A percentile compares a stretch with the other conserved stretches of the same genome.
These are phyloP conservation scores for Eudorina sp. DNA, from an alignment of 139 green algal species.

Conservation along the genomic window DNA sequence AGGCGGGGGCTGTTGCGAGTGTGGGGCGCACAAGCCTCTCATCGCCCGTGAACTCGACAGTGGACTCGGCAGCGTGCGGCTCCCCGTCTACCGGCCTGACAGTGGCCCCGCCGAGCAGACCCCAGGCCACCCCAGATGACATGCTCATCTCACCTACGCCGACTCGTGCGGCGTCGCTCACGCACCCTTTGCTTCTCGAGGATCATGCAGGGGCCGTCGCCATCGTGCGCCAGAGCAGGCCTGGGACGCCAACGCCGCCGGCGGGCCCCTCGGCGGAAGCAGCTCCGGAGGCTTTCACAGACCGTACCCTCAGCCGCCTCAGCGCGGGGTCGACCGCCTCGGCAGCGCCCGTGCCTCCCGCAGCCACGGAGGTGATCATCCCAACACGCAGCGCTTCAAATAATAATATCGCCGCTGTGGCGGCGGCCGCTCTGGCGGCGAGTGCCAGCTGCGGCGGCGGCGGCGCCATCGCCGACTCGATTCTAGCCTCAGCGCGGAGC, in stretches of 20 bases:
- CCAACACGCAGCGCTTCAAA: slow-evolving; percentile 28
- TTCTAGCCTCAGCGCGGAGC: neutral
- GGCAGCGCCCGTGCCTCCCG: too few species aligned
- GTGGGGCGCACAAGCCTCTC: too few species aligned
- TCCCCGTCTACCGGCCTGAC: too few species aligned
- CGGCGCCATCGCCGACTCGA: neutral
- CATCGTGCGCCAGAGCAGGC: too few species aligned
- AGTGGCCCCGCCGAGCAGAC: too few species aligned
- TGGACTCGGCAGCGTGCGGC: too few species aligned
- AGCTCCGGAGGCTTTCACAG: neutral
- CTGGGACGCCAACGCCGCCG: too few species aligned
- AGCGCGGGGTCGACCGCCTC: neutral
- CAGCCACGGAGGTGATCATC: slow-evolving; percentile 8
- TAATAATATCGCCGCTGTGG: slow-evolving; percentile 2
- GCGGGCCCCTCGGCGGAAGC: too few species aligned
- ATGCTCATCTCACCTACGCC: neutral
- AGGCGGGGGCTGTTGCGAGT: too few species aligned
- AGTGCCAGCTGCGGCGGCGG: neutral
- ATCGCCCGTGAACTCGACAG: too few species aligned
- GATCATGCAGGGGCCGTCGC: neutral
- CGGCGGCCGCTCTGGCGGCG: neutral
- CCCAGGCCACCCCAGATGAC: neutral
- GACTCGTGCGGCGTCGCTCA: neutral
- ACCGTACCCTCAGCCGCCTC: neutral
- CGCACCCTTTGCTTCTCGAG: neutral